Base-by-base conservation (phyloP, 2,329 filamentous ascomycete species). In the Coleophoma crateriformis region DNA sequence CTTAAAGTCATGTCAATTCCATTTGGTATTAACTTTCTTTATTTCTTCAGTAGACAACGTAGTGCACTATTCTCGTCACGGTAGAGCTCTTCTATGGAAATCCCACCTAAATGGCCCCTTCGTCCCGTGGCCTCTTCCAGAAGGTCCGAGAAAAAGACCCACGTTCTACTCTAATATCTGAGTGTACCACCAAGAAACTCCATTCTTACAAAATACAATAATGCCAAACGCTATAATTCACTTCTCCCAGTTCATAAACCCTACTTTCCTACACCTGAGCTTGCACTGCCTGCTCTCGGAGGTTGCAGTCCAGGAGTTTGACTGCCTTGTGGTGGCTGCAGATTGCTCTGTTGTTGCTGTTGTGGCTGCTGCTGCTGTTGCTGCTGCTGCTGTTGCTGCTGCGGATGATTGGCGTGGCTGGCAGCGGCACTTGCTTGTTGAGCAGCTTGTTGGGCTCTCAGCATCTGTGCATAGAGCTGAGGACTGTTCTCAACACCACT, bases 401-500 rank as follows among this genome's bases (percentile, higher is more conserved):
- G 60, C 46, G 61, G 60, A 37, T 53, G 57, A 49, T 48, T 50
- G 50, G 49, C 56, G 50, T 34, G 12, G 51, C 53, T 33, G 57
- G 46, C 5, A 51, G 49, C 27, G 19, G 54, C 54, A 50, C 38
- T 27, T 44, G n/a, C 19, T 14, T 47, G 32, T 53, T 70, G 73
- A 34, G 66, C 64, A 15, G 66, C 61, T 56, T 78, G 76, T 33
- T 76, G 71, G 46, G 74, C 72, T 38, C 74, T 69, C 67, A 78
- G 70, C 66, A 76, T 71, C n/a, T 75, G 74, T 34, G 75, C 75
- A 57, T 74, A 78, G 19, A 72, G 62, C 55, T 77, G 74, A 11
- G 64, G 64, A 47, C 71, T 67, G 27, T 68, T 69, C 51, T 73
- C 71, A 61, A 75, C 69, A 15, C 58, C 57, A 20, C 37, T 45